Base-by-base conservation (phyloP, 2,329 filamentous ascomycete genomes). In the Lachnellula arida region DNA sequence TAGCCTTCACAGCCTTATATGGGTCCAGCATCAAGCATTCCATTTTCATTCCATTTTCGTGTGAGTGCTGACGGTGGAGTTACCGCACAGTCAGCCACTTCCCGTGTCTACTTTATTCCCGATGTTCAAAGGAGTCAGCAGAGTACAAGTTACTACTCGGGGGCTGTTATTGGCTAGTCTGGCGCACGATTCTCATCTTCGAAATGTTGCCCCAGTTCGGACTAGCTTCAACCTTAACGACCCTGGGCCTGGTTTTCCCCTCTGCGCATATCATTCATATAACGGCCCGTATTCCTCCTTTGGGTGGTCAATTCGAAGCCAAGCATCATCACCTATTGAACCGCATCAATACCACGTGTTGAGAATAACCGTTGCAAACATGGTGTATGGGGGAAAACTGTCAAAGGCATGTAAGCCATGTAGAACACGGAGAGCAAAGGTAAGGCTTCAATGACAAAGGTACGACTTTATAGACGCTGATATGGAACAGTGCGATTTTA, bases 341-440 rank as follows among this genome's bases (percentile, higher is more conserved):
- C 37, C 17, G 37, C 5, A 40, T 40, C 17, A 40, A 12, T 2
- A 6, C 17, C 37, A 40, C 5, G 37, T 40, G 15, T 7, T 46
- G 15, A 17, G 7, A 34, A 40, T 25, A 22, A 40, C 14, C 11
- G 25, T 9, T 51, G 17, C n/a, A 28, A 44, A 35, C 39, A 46
- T 55, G 53, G 53, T 55, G 28, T 55, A 55, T 48, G 53, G 53
- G 22, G 53, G 53, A 19, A 55, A 47, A 19, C 25, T 55, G 47
- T 55, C 53, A 15, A 55, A 55, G 53, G 47, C 48, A 12, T 55
- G 53, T 40, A 34, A 49, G 46, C 53, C 53, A 19, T 55, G 53
- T 22, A 46, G 53, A 19, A 28, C 12, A 12, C 19, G 48, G 11
- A 51, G 48, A 47, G 40, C 48, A 4, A 55, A 51, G 40, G 53